A percentile compares a stretch with the other conserved stretches of the same genome.
phyloP scores from a whole-genome alignment of 257 asterid genomes.

The Nicotiana obtusifolia region DNA sequence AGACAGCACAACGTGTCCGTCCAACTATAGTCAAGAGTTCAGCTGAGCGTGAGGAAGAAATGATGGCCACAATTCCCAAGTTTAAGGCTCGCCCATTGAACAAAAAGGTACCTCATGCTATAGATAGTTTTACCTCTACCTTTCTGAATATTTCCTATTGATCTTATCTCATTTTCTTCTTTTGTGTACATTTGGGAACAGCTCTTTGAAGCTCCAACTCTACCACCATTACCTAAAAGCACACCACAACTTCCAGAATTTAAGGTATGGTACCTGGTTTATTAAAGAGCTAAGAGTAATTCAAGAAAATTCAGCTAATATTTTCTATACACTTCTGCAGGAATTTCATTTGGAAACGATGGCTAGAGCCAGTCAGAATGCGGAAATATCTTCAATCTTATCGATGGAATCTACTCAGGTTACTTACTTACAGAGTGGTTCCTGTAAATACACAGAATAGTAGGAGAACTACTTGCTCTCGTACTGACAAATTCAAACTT shows the following conservation, averaged over 20 bases:
- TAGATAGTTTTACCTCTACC: not conserved
- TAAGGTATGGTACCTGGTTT: conserved; percentile 41
- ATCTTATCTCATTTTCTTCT: not conserved
- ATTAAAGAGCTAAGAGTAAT: not conserved
- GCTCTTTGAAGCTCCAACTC: conserved; percentile 67
- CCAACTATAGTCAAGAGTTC: conserved; percentile 65
- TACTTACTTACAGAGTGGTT: conserved; percentile 7
- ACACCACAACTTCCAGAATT: conserved; percentile 77
- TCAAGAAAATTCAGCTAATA: not conserved
- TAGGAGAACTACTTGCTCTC: not conserved
- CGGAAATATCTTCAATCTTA: conserved; percentile 62
- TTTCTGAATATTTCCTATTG: not conserved
- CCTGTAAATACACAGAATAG: not conserved
- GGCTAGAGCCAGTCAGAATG: conserved; percentile 70
- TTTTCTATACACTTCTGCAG: conserved; percentile 30
- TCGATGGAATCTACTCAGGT: conserved; percentile 55
- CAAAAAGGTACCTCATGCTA: conserved; percentile 50
- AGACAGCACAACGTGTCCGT: conserved; percentile 81
- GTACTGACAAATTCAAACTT: not conserved
- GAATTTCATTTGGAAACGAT: conserved; percentile 90
- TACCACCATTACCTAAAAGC: conserved; percentile 63
- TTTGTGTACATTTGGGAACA: conserved; percentile 10
- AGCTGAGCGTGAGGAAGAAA: conserved; percentile 88
- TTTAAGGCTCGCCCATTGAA: conserved; percentile 85
- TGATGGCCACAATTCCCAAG: conserved; percentile 91